Evolutionary conservation across 2,329 filamentous ascomycete species (phyloP).

Genomic region (Cladophialophora exuberans): DNA sequence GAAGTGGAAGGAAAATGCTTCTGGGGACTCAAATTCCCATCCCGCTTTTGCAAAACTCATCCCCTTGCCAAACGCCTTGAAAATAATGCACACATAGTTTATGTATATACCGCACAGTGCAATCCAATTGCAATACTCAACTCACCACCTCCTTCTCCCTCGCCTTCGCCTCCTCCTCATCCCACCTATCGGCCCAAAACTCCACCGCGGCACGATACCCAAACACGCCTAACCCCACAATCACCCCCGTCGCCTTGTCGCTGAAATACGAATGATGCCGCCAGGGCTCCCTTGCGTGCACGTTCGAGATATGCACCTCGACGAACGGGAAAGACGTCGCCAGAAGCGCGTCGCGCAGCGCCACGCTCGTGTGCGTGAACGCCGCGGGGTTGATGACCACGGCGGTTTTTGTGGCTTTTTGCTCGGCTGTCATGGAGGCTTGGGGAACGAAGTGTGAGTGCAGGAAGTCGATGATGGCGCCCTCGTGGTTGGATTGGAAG

Average conservation of each 20-base stretch:
- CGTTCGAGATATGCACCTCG: slow-evolving; percentile 76
- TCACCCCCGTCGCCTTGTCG: slow-evolving; percentile 75
- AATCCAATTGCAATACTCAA: not conserved
- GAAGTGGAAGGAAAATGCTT: no score
- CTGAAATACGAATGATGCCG: slow-evolving; percentile 72
- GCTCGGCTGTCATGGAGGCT: not conserved
- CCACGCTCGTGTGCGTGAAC: slow-evolving; percentile 76
- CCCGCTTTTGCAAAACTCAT: no score
- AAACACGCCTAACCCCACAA: slow-evolving; percentile 68
- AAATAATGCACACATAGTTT: no score
- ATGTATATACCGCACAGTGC: not conserved
- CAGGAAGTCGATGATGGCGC: slow-evolving; percentile 72
- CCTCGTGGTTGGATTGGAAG: slow-evolving; percentile 81
- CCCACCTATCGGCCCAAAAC: slow-evolving; percentile 46
- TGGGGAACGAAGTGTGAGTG: slow-evolving; percentile 53
- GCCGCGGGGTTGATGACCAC: slow-evolving; percentile 74
- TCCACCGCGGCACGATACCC: slow-evolving; percentile 66
- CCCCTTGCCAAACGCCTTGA: no score
- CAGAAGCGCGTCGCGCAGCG: slow-evolving; percentile 72
- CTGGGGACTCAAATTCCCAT: no score
- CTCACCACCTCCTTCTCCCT: not conserved
- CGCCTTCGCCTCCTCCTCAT: slow-evolving; percentile 20
- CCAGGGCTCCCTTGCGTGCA: slow-evolving; percentile 71
- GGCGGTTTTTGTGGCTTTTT: slow-evolving; percentile 9
- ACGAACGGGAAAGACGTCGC: slow-evolving; percentile 73